Base-by-base conservation (phyloP, 495 filamentous ascomycete species). In the Penicillium alfredii region DNA sequence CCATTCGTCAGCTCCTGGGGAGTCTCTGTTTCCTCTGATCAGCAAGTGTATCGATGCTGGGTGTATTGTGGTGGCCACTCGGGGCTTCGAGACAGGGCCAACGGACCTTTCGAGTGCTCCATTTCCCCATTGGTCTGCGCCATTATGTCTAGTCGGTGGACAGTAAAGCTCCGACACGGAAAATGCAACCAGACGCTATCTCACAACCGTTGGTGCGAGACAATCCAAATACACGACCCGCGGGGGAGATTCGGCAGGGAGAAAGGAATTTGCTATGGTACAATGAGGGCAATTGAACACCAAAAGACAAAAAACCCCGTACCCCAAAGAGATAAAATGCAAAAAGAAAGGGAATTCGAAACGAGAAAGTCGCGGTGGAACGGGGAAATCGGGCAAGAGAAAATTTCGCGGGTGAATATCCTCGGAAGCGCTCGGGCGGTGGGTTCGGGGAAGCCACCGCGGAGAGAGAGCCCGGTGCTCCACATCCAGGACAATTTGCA, bases 381-480 rank as follows among this genome's bases (percentile, higher is more conserved):
- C 40, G 48, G 49, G n/a, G n/a, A n/a, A 42, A 29, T 19, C 40
- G 38, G 31, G 15, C 13, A 47, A 59, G 58, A 61, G 60, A 68
- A 68, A 68, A 64, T 64, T 66, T 64, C 56, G 55, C 58, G 54
- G 61, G 49, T 51, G 51, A 48, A 60, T 55, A 58, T 53, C 58
- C 56, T 67, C 65, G 65, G 65, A 62, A 63, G 54, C 53, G 60
- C 55, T 69, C 65, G 65, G 64, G 61, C 53, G 60, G 51, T 56
- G 44, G 49, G 47, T 53, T 48, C 52, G 49, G 49, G 49, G 52
- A 56, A 56, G 45, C 11, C 38, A 36, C 40, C 43, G 52, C 42
- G 52, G 52, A 49, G 45, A 44, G 32, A 22, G 18, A 18, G 18
- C 22, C 34, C 23, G n/a, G n/a, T n/a, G n/a, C n/a, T n/a, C n/a